phyloP scores from a whole-genome alignment of 768 basidiomycete genomes.

The Naematelia encephala region DNA sequence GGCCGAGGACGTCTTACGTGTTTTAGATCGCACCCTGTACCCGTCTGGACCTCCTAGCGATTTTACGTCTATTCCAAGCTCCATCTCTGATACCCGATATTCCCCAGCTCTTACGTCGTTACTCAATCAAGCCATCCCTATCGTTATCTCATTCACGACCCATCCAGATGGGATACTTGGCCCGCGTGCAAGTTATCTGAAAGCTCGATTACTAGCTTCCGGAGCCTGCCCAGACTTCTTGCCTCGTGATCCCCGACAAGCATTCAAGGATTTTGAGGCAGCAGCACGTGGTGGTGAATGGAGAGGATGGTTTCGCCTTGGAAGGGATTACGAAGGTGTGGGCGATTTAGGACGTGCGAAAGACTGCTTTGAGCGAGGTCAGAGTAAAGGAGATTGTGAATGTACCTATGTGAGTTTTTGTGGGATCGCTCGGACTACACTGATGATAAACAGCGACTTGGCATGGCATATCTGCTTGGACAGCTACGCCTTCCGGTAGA shows the following conservation, averaged over 20 bases:
- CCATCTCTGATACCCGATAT: conserved; percentile 53
- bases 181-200: conserved; percentile 72
- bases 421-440: neutral
- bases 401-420: conserved; percentile 70
- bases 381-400: conserved; percentile 68
- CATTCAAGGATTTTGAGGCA: conserved; percentile 85
- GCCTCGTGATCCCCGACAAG: conserved; percentile 65
- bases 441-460: conserved; percentile 64
- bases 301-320: conserved; percentile 87
- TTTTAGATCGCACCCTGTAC: conserved; percentile 62
- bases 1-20: conserved; percentile 76
- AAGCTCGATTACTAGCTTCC: conserved; percentile 68
- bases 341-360: conserved; percentile 69
- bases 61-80: conserved; percentile 48
- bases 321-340: conserved; percentile 82
- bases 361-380: conserved; percentile 83
- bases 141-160: conserved; percentile 56
- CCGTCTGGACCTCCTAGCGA: conserved; percentile 48
- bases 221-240: conserved; percentile 60
- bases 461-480: conserved; percentile 85
- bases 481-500: conserved; percentile 67
- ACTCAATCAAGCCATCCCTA: conserved; percentile 56
- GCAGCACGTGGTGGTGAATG: conserved; percentile 73
- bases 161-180: conserved; percentile 53
- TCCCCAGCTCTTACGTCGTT: conserved; percentile 63